phyloP scores from a whole-genome alignment of 2,329 filamentous ascomycete genomes.

The Colletotrichum endophyticum region DNA sequence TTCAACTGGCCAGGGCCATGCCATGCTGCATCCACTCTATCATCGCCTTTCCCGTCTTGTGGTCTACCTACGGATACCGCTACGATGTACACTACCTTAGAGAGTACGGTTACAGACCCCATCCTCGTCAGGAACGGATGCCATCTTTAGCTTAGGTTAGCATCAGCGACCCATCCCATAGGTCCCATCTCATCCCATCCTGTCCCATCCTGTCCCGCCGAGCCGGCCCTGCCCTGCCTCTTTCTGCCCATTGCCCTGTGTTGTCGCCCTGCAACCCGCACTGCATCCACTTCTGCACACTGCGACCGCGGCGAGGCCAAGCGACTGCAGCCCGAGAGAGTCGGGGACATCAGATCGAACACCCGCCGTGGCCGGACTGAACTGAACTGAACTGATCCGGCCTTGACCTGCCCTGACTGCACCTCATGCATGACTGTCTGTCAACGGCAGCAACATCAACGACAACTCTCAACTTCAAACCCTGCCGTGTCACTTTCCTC shows the following conservation, averaged over 20 bases:
- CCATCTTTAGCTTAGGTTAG: neutral
- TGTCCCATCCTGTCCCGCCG: neutral
- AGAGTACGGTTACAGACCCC: neutral
- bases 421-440: neutral
- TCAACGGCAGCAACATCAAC: neutral
- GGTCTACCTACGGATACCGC: neutral
- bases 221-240: neutral
- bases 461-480: neutral
- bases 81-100: neutral
- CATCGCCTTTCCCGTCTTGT: neutral
- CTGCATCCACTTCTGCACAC: neutral
- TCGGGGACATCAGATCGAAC: slow-evolving; percentile 7
- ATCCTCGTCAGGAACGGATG: neutral
- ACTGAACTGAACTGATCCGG: neutral
- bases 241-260: neutral
- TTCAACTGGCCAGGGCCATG: neutral
- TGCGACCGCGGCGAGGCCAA: neutral
- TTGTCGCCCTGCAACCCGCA: neutral
- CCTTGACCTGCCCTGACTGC: neutral
- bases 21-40: neutral
- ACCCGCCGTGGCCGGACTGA: slow-evolving; percentile 3
- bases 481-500: neutral
- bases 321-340: neutral
- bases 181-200: neutral
- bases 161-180: neutral